Evolutionary conservation across 768 basidiomycete genomes (phyloP).

Genomic region (Tulasnella sp.): DNA sequence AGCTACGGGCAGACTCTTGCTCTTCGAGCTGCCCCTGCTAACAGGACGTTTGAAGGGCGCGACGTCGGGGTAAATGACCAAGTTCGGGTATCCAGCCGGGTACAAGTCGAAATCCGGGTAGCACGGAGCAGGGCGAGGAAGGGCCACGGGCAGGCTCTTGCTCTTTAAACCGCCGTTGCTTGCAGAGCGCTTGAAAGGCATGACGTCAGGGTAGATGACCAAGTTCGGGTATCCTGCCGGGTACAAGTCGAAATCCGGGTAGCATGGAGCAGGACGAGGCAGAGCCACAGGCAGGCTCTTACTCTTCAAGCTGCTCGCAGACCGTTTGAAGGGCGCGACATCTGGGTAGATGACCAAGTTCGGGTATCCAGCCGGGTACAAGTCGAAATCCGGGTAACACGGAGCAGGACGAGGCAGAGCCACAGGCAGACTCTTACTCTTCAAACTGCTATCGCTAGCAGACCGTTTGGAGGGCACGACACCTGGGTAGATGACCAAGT

Average conservation of each 20-base stretch:
- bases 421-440: background rate
- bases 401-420: background rate
- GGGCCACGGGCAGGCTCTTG: background rate
- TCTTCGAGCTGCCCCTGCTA: background rate
- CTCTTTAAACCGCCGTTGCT: background rate
- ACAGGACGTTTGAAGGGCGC: background rate
- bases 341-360: background rate
- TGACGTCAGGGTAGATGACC: slow-evolving; percentile 19
- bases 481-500: background rate
- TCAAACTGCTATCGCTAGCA: background rate
- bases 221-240: slow-evolving; percentile 19
- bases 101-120: slow-evolving; percentile 20
- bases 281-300: slow-evolving; percentile 3
- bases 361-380: slow-evolving; percentile 15
- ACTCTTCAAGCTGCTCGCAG: background rate
- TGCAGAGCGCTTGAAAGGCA: background rate
- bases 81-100: slow-evolving; percentile 10
- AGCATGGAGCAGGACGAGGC: background rate
- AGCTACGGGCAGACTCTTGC: background rate
- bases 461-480: background rate
- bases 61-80: slow-evolving; percentile 12
- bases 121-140: background rate
- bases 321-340: background rate
- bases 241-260: slow-evolving; percentile 21
- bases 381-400: slow-evolving; percentile 9